phyloP scores from a whole-genome alignment of 2,329 filamentous ascomycete species.

The Phyllosticta capitalensis region DNA sequence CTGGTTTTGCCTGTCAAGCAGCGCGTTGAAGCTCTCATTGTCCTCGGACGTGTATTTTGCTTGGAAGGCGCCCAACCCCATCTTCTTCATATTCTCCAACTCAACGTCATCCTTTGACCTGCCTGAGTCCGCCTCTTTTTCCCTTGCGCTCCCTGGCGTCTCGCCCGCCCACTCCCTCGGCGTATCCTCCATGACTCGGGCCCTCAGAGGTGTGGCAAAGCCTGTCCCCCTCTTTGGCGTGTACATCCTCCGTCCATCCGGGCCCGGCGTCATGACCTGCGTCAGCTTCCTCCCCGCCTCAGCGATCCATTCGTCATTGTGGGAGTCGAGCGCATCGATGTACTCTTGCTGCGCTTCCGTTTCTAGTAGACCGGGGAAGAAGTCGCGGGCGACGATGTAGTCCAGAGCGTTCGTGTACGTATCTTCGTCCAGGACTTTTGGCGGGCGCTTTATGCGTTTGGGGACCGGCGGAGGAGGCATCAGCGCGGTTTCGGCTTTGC shows the following conservation, averaged over 20 bases:
- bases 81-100: slow-evolving; percentile 33
- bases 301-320: slow-evolving; percentile 75
- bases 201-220: slow-evolving; percentile 16
- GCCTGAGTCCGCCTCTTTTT: slow-evolving; percentile 33
- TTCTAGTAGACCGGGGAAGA: slow-evolving; percentile 86
- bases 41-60: slow-evolving; percentile 94
- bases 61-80: slow-evolving; percentile 80
- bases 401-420: slow-evolving; percentile 84
- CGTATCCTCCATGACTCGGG: slow-evolving; percentile 38
- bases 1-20: slow-evolving; percentile 83
- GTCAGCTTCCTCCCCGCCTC: slow-evolving; percentile 56
- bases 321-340: slow-evolving; percentile 79
- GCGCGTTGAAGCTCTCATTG: slow-evolving; percentile 90
- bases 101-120: slow-evolving; percentile 48
- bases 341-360: slow-evolving; percentile 85
- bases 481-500: slow-evolving; percentile 54
- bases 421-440: slow-evolving; percentile 84
- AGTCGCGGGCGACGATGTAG: slow-evolving; percentile 91
- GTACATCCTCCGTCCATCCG: slow-evolving; percentile 32
- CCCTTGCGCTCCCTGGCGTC: slow-evolving; percentile 56
- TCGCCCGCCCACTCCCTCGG: slow-evolving; percentile 60
- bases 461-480: slow-evolving; percentile 81
- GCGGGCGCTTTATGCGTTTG: slow-evolving; percentile 87
- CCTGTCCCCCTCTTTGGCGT: slow-evolving; percentile 30
- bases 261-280: slow-evolving; percentile 73